phyloP scores from a whole-genome alignment of 1,139 yeast genomes.

The Yamadazyma diospyri region DNA sequence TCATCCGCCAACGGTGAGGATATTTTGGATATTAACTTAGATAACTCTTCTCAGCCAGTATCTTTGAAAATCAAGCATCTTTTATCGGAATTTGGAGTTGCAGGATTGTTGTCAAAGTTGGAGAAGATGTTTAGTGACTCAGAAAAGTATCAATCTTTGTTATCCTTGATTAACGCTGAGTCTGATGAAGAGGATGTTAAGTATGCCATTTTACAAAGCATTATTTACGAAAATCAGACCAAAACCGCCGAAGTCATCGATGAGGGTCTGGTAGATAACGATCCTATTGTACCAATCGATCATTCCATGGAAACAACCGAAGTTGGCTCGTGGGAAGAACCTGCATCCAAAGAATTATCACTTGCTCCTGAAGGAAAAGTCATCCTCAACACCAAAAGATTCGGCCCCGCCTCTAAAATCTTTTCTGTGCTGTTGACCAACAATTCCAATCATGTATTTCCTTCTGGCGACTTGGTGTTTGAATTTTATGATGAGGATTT shows the following conservation, averaged over 20 bases:
- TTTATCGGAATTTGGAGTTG: slow-evolving; percentile 16
- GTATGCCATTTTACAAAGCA: slow-evolving; percentile 21
- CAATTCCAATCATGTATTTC: slow-evolving; percentile 20
- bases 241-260: neutral
- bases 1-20: slow-evolving; percentile 2
- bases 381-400: slow-evolving; percentile 17
- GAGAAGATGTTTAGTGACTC: slow-evolving; percentile 22
- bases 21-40: slow-evolving; percentile 27
- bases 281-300: slow-evolving; percentile 1
- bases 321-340: neutral
- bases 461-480: slow-evolving; percentile 29
- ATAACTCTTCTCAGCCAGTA: slow-evolving; percentile 20
- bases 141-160: slow-evolving; percentile 24
- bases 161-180: slow-evolving; percentile 13
- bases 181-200: slow-evolving; percentile 21
- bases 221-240: slow-evolving; percentile 7
- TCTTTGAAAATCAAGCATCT: slow-evolving; percentile 19
- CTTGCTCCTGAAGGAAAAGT: slow-evolving; percentile 6
- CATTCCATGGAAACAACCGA: slow-evolving; percentile 2
- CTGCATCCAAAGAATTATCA: neutral
- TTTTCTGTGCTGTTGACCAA: slow-evolving; percentile 28
- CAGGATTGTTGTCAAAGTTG: slow-evolving; percentile 22
- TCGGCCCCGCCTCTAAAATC: slow-evolving; percentile 20
- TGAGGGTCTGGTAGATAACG: too few species aligned
- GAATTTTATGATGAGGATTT: slow-evolving; percentile 18